Conservation (phyloP, 148 eudicot genomes). For the Limonium bicolor region DNA sequence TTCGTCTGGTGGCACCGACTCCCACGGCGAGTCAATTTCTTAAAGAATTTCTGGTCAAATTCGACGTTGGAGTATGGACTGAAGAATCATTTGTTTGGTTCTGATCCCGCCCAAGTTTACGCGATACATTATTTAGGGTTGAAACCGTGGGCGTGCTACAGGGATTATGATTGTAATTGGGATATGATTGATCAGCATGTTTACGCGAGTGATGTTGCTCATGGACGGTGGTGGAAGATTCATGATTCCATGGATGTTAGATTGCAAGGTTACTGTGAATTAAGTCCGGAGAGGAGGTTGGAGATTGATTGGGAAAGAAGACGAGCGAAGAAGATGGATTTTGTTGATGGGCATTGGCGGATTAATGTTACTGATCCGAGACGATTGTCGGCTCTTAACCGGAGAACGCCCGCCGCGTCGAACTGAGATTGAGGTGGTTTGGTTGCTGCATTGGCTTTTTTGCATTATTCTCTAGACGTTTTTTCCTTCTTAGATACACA, state of each 20-base stretch:
- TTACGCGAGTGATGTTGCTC: constrained; percentile 81
- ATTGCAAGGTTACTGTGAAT: constrained; percentile 43
- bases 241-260: constrained; percentile 58
- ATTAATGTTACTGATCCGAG: constrained; percentile 76
- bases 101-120: constrained; percentile 64
- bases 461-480: no score
- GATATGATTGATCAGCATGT: constrained; percentile 40
- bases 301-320: constrained; percentile 60
- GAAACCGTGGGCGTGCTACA: constrained; percentile 87
- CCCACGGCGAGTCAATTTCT: constrained; percentile 66
- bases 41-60: constrained; percentile 89
- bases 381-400: no score
- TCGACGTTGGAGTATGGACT: constrained; percentile 24
- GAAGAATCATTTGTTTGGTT: constrained; percentile 57
- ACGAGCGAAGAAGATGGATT: constrained; percentile 32
- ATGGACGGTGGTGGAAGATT: constrained; percentile 70
- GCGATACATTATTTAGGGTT: constrained; percentile 75
- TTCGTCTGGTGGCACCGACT: constrained; percentile 97
- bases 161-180: constrained; percentile 94
- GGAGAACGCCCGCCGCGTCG: no score
- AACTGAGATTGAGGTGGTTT: no score
- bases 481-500: no score
- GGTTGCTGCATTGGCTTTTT: no score
- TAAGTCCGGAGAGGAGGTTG: constrained; percentile 34
- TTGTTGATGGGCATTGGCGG: constrained; percentile 41